Evolutionary conservation across 2,329 filamentous ascomycete species (phyloP).

Genomic region (Penicillium sp.): DNA sequence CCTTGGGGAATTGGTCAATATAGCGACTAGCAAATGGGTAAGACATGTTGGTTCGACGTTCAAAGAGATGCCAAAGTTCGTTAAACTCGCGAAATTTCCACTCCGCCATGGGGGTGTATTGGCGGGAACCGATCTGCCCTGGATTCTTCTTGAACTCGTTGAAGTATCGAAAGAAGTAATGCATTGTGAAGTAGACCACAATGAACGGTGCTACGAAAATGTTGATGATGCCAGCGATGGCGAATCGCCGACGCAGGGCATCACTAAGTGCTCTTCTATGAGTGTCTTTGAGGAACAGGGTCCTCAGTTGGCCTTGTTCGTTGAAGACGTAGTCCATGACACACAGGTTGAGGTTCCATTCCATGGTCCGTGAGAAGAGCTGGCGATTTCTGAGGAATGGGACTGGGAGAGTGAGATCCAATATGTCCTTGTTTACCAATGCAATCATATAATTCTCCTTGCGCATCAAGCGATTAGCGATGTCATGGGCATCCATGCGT

Average conservation of each 20-base stretch:
- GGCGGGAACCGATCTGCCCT: conserved; percentile 78
- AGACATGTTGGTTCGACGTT: conserved; percentile 88
- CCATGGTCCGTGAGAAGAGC: conserved; percentile 83
- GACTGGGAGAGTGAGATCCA: conserved; percentile 82
- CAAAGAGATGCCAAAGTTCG: conserved; percentile 88
- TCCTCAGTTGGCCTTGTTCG: conserved; percentile 80
- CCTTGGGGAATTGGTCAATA: conserved; percentile 93
- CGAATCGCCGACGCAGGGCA: conserved; percentile 74
- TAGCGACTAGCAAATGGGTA: conserved; percentile 91
- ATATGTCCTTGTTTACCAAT: conserved; percentile 92
- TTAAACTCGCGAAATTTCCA: conserved; percentile 99
- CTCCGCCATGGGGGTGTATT: conserved; percentile 89
- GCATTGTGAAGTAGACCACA: conserved; percentile 79
- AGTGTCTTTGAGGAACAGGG: conserved; percentile 81
- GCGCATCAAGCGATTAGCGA: conserved; percentile 94
- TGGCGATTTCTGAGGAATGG: conserved; percentile 79
- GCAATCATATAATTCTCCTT: conserved; percentile 97
- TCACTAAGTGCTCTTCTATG: conserved; percentile 77
- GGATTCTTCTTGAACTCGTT: conserved; percentile 97
- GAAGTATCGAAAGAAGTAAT: conserved; percentile 95
- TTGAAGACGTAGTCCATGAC: conserved; percentile 95
- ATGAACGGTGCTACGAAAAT: conserved; percentile 84
- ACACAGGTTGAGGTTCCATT: conserved; percentile 89
- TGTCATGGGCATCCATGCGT: conserved; percentile 92
- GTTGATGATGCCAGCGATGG: conserved; percentile 82